Base-by-base conservation (phyloP, 352 stramenopile genomes). In the Globisporangium parvum region DNA sequence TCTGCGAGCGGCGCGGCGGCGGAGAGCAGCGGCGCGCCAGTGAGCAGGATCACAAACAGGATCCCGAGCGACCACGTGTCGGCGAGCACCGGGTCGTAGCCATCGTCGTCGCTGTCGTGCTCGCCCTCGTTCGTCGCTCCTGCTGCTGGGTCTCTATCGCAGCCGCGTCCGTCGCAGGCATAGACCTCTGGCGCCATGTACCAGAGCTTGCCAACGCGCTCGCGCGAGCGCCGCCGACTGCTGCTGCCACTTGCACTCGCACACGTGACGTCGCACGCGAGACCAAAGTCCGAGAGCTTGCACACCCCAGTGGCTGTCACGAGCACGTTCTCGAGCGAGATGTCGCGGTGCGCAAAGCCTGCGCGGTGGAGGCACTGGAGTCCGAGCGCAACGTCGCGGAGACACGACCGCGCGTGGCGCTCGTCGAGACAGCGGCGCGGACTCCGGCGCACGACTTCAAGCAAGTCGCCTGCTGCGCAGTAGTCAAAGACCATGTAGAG, bases 161-260 rank as follows among this genome's bases (percentile, higher is more conserved):
- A n/a, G 12, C 5, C 37, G 37, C 37, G 37, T 9, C 66, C 51
- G 21, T 75, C 57, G 15, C 54, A 69, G 47, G 68, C 69, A 45
- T 70, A 85, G 18, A 85, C 73, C 60, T 88, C 77, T 1, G 77
- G 77, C 2, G 75, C 73, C 71, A 88, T 88, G 67, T 88, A 88
- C 69, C 73, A 85, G 12, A 56, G 59, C 59, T 88, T 88, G 45
- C 78, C 78, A 8, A 85, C 72, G 28, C 73, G 63, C 33, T 55
- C 35, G n/a, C 62, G 60, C 9, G 59, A 26, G 70, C 59, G 15
- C n/a, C 3, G 51, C 21, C 28, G 28, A 33, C 28, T 33, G 28
- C 28, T 33, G 28, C 28, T 10, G 28, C 28, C 9, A 3, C 4
- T 33, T 33, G 3, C 28, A 3, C 28, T 8, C 9, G 28, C 28